Conservation (phyloP, 306 rosid species). For the Citrullus colocynthis region DNA sequence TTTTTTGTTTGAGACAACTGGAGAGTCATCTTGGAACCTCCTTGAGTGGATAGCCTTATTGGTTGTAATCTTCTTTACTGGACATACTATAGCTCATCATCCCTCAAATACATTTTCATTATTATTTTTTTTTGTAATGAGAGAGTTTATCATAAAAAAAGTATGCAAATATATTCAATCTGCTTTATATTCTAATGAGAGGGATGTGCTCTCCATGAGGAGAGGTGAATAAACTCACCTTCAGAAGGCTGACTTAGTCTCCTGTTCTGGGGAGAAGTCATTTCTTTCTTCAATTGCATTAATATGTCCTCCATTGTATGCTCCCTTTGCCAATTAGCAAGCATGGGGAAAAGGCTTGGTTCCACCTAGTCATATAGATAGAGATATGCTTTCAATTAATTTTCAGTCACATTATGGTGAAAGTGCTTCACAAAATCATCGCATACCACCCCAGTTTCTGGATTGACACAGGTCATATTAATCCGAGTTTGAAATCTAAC, state of each 20-base stretch:
- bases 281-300: constrained; percentile 89
- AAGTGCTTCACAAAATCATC: constrained; percentile 1
- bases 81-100: background rate
- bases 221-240: constrained; percentile 34
- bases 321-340: constrained; percentile 88
- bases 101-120: background rate
- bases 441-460: constrained; percentile 84
- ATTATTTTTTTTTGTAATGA: background rate
- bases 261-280: constrained; percentile 88
- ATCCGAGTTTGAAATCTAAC: constrained; percentile 88
- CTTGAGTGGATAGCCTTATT: background rate
- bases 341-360: constrained; percentile 83
- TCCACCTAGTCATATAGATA: constrained; percentile 52
- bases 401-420: constrained; percentile 12
- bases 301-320: constrained; percentile 80
- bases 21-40: background rate
- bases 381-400: constrained; percentile 18
- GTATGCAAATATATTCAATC: background rate
- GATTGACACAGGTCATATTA: constrained; percentile 86
- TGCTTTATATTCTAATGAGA: background rate
- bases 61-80: background rate
- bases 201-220: background rate
- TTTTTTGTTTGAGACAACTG: background rate
- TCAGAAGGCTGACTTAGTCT: constrained; percentile 89
- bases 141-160: background rate